Evolutionary conservation across 768 basidiomycete genomes (phyloP).

Genomic region (Tremella yokohamensis): DNA sequence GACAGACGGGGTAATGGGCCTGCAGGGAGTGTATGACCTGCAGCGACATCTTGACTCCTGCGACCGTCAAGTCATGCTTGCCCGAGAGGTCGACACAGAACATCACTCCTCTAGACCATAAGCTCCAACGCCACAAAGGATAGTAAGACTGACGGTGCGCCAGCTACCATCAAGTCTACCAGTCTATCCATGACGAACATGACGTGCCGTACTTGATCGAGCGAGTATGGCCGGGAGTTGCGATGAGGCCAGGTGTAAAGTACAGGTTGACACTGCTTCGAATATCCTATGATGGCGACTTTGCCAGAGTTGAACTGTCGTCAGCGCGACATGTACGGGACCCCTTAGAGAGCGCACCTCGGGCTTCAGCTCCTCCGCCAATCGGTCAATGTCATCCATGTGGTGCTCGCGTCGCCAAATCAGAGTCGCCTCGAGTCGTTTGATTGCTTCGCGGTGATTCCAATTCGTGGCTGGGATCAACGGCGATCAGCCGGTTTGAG

Average conservation of each 20-base stretch:
- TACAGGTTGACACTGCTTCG: slow-evolving; percentile 5
- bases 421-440: slow-evolving; percentile 8
- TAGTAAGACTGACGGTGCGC: slow-evolving; percentile 10
- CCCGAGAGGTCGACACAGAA: slow-evolving; percentile 29
- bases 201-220: slow-evolving; percentile 8
- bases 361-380: slow-evolving; percentile 2
- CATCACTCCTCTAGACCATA: slow-evolving; percentile 12
- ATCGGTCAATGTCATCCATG: slow-evolving; percentile 9
- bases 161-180: slow-evolving; percentile 10
- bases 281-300: slow-evolving; percentile 10
- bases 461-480: slow-evolving; percentile 4
- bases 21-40: slow-evolving; percentile 16
- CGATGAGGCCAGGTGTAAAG: slow-evolving; percentile 8
- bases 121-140: not conserved
- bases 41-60: slow-evolving; percentile 7
- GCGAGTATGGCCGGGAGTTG: slow-evolving; percentile 2
- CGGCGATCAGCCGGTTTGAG: not conserved
- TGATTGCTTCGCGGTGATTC: slow-evolving; percentile 11
- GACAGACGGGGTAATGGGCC: slow-evolving; percentile 23
- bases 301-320: slow-evolving; percentile 13
- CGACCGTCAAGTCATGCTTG: slow-evolving; percentile 18
- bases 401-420: slow-evolving; percentile 6
- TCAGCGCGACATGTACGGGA: not conserved
- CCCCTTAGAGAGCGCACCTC: slow-evolving; percentile 3
- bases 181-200: slow-evolving; percentile 11